Conservation (phyloP, 164 flowering plant species). For the Annona cherimola region DNA sequence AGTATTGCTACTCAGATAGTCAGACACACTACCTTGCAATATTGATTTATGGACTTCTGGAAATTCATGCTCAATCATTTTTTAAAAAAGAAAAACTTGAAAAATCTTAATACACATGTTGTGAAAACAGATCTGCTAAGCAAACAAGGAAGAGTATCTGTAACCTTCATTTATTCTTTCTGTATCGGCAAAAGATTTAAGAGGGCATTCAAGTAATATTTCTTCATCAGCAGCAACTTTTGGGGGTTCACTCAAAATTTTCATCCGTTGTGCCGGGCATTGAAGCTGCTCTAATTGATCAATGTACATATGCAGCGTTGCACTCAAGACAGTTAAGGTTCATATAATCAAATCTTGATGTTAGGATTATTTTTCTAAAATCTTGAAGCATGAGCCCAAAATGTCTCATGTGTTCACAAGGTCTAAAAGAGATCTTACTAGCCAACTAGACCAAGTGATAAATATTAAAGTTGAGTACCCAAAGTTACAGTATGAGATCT, state of each 20-base stretch:
- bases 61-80: not conserved
- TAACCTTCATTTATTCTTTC: slow-evolving; percentile 11
- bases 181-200: slow-evolving; percentile 1
- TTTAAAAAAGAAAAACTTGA: not conserved
- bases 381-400: not conserved
- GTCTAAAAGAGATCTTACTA: not conserved
- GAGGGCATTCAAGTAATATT: slow-evolving; percentile 18
- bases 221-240: slow-evolving; percentile 35
- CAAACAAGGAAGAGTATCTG: slow-evolving; percentile 5
- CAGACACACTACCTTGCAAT: too few relatives aligned
- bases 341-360: slow-evolving; percentile 2
- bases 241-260: slow-evolving; percentile 38
- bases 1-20: too few relatives aligned
- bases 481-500: not conserved
- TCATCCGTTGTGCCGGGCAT: slow-evolving; percentile 33
- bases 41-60: too few relatives aligned
- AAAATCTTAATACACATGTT: not conserved
- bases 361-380: not conserved
- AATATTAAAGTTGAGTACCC: not conserved
- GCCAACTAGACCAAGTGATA: not conserved
- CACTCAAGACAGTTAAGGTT: slow-evolving; percentile 26
- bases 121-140: not conserved
- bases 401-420: not conserved
- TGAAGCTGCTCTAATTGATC: slow-evolving; percentile 39
- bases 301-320: slow-evolving; percentile 36